Base-by-base conservation (phyloP, 805 yeast genomes). In the Grigorovia transvaalensis region DNA sequence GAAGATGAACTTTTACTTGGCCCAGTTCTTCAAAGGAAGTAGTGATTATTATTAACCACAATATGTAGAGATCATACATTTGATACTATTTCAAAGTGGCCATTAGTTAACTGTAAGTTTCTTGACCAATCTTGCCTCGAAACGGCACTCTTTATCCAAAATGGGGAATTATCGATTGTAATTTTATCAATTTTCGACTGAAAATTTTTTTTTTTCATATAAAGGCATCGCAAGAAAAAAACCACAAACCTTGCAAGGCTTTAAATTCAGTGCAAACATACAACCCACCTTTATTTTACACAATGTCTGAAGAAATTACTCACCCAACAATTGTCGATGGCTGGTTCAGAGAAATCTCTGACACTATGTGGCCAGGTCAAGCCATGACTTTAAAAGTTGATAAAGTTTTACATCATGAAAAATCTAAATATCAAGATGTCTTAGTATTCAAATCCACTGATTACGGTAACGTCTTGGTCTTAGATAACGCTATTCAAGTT, bases 361-460 rank as follows among this genome's bases (percentile, higher is more conserved):
- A 90, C 70, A 87, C 95, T 67, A 85, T 88, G 88, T 91, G 96
- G 95, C 98, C 99, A 33, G 99, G 99, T 58, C 96, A 90, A 77
- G 98, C 97, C 60, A 84, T 93, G 93, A 80, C 89, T 50, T 76
- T 91, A 60, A 79, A 82, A 57, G 98, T 91, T 53, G 88, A 91
- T 59, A 82, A 89, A 70, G 79, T 91, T 50, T 77, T 91, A 58
- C 89, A 86, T 72, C 85, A 79, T 56, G 96, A 85, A 69, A 78
- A 84, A 70, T 87, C 96, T 54, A 79, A 83, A 70, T 91, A 85
- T 71, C 99, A 91, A 75, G 98, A 91, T 65, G 90, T 91, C 18
- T 75, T 91, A 53, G 93, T 93, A 50, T 93, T 91, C 75, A 87
- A 90, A 73, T 85, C 95, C 49, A 82, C 96, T 52, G 84, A 85